phyloP scores from a whole-genome alignment of 2,329 filamentous ascomycete genomes.

The Xylariaceae sp. region DNA sequence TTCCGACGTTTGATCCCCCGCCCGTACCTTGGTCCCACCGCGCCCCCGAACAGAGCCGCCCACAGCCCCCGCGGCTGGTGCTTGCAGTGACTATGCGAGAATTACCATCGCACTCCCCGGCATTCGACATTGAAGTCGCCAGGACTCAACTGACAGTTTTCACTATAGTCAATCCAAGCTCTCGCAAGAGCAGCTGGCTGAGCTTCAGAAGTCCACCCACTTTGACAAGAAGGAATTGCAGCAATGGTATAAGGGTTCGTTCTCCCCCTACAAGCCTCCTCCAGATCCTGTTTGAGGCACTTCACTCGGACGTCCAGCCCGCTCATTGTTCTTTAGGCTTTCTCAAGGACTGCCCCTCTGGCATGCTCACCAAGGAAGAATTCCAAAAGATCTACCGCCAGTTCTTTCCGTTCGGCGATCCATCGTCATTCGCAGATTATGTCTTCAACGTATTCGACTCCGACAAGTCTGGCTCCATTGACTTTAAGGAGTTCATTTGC shows the following conservation, averaged over 20 bases:
- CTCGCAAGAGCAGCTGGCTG: slow-evolving; percentile 89
- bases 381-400: slow-evolving; percentile 99
- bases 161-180: slow-evolving; percentile 86
- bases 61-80: not conserved
- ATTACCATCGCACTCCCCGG: no score
- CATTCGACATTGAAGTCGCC: not conserved
- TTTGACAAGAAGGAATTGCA: slow-evolving; percentile 99
- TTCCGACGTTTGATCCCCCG: not conserved
- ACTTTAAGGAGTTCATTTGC: slow-evolving; percentile 99
- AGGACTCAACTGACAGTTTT: not conserved
- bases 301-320: slow-evolving; percentile 1
- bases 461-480: slow-evolving; percentile 94
- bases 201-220: slow-evolving; percentile 94
- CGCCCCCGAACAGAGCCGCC: not conserved
- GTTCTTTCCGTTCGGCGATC: slow-evolving; percentile 98
- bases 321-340: slow-evolving; percentile 59
- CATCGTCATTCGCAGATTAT: slow-evolving; percentile 95
- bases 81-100: no score
- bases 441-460: slow-evolving; percentile 99
- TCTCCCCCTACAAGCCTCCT: not conserved
- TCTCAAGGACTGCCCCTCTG: slow-evolving; percentile 95
- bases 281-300: not conserved
- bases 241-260: slow-evolving; percentile 98
- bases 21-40: not conserved
- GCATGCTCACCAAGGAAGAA: slow-evolving; percentile 95